Percentiles rank a stretch among this genome's conserved stretches.
phyloP scores from a whole-genome alignment of 2,329 filamentous ascomycete genomes.

The Botrytis fabae region DNA sequence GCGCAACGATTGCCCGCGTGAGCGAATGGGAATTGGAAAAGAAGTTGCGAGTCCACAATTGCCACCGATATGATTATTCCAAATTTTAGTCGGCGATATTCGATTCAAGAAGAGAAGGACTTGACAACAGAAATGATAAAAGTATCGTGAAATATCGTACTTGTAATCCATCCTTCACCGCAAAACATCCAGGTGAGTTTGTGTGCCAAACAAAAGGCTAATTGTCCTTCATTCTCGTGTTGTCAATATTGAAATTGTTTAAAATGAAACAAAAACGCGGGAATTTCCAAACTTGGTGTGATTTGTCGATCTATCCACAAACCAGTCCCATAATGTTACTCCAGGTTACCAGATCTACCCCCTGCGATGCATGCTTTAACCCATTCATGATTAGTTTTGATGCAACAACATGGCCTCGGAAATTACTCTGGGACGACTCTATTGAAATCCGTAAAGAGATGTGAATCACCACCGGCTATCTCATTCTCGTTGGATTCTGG shows the following conservation, averaged over 20 bases:
- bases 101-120: background rate
- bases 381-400: background rate
- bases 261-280: background rate
- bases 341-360: constrained; percentile 1
- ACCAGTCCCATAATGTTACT: background rate
- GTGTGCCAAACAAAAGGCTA: background rate
- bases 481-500: background rate
- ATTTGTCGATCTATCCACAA: background rate
- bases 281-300: background rate
- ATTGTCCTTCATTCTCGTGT: background rate
- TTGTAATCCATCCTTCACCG: background rate
- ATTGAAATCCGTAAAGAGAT: background rate
- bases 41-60: background rate
- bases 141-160: background rate
- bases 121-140: background rate
- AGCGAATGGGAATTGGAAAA: background rate
- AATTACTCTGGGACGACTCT: background rate
- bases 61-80: background rate
- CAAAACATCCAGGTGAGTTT: background rate
- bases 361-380: background rate
- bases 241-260: background rate
- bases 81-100: too few relatives aligned
- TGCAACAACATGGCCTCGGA: background rate
- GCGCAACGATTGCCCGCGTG: background rate
- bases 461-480: background rate